A percentile compares a stretch with the other conserved stretches of the same genome.
phyloP scores from a whole-genome alignment of 2,329 filamentous ascomycete species.

The Exserohilum rostratum region DNA sequence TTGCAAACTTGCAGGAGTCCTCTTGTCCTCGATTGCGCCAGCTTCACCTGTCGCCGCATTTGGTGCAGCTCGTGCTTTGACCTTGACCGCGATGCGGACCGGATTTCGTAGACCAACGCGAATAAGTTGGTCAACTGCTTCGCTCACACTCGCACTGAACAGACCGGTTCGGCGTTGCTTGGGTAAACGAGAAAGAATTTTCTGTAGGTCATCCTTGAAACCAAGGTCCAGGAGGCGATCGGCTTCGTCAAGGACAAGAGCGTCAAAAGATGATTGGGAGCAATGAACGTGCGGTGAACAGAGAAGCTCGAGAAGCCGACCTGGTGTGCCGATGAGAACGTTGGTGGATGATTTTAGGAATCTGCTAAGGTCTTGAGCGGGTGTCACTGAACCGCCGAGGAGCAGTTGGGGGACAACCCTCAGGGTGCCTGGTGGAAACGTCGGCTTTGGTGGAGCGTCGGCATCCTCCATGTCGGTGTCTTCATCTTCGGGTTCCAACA shows the following conservation, averaged over 20 bases:
- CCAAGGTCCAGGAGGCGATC: constrained; percentile 91
- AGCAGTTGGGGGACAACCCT: constrained; percentile 79
- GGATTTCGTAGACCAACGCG: constrained; percentile 91
- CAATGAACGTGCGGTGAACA: constrained; percentile 87
- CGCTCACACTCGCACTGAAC: constrained; percentile 94
- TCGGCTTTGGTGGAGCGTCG: constrained; percentile 45
- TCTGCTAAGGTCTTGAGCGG: constrained; percentile 82
- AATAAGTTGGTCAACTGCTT: constrained; percentile 91
- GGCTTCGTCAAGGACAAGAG: constrained; percentile 91
- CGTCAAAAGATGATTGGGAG: constrained; percentile 86
- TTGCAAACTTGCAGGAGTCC: constrained; percentile 88
- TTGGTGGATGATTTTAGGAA: constrained; percentile 89
- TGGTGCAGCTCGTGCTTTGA: constrained; percentile 61
- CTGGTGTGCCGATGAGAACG: constrained; percentile 87
- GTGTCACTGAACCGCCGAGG: constrained; percentile 79
- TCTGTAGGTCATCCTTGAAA: constrained; percentile 89
- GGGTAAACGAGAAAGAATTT: constrained; percentile 80
- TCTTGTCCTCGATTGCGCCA: constrained; percentile 78
- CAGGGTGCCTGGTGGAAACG: constrained; percentile 55
- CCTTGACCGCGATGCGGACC: constrained; percentile 91
- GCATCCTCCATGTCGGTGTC: constrained; percentile 51
- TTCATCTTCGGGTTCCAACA: constrained; percentile 61
- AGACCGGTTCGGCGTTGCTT: constrained; percentile 93
- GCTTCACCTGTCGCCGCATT: constrained; percentile 50
- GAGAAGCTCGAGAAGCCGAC: constrained; percentile 84